A percentile compares a stretch with the other conserved stretches of the same genome.
Conservation (phyloP, 2,329 filamentous ascomycete species). For the Pseudocercospora pini-densiflorae region DNA sequence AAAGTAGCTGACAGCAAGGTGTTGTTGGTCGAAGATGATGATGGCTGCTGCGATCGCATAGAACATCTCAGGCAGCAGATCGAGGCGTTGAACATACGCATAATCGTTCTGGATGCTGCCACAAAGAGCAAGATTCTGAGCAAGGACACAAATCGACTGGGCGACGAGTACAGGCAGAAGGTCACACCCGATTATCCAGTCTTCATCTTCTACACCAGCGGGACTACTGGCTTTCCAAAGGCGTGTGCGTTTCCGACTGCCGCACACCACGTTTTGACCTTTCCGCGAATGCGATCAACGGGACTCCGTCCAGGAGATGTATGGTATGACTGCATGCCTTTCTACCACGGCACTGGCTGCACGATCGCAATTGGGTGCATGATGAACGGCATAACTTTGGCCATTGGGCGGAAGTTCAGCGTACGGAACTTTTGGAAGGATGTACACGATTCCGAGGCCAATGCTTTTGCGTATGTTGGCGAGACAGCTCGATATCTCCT, state of each 20-base stretch:
- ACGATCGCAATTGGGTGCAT: constrained; percentile 63
- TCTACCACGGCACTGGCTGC: constrained; percentile 76
- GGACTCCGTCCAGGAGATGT: constrained; percentile 56
- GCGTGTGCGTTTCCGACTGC: constrained; percentile 65
- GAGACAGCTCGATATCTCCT: constrained; percentile 77
- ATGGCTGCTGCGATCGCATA: constrained; percentile 60
- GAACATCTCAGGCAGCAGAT: constrained; percentile 56
- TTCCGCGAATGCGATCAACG: constrained; percentile 42
- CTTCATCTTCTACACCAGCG: constrained; percentile 74
- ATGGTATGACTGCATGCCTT: constrained; percentile 77
- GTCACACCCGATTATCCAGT: constrained; percentile 61
- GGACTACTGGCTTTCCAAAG: constrained; percentile 77
- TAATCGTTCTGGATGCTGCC: constrained; percentile 57
- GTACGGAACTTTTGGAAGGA: constrained; percentile 74
- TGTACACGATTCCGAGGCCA: constrained; percentile 68
- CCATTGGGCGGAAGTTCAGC: constrained; percentile 70
- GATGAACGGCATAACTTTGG: constrained; percentile 60
- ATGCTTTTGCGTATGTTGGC: constrained; percentile 76
- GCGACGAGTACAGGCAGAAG: constrained; percentile 59
- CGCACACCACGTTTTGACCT: constrained; percentile 48
- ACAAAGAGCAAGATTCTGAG: constrained; percentile 54
- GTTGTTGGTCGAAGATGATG: constrained; percentile 52
- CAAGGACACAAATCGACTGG: constrained; percentile 56
- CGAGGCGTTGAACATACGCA: constrained; percentile 61
- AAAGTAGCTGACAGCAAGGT: constrained; percentile 47